phyloP scores from a whole-genome alignment of 164 flowering plant genomes.

The Berberis thunbergii region DNA sequence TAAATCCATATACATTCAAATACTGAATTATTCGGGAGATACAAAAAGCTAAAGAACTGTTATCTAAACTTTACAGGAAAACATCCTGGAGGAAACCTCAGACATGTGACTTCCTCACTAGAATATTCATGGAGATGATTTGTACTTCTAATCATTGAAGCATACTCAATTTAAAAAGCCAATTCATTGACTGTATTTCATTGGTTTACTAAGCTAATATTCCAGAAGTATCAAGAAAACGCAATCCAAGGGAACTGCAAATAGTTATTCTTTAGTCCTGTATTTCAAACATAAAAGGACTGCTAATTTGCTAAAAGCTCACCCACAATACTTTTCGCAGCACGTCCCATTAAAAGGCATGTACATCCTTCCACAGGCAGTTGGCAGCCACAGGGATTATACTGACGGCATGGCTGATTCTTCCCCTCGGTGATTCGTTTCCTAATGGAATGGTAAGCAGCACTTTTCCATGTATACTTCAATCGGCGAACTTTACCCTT shows the following conservation, averaged over 20 bases:
- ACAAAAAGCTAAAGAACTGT: too few relatives aligned
- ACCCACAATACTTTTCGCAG: conserved; percentile 99
- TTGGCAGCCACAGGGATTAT: conserved; percentile 86
- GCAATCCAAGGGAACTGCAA: not conserved
- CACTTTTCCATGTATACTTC: conserved; percentile 93
- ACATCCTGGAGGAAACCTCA: too few relatives aligned
- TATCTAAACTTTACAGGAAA: too few relatives aligned
- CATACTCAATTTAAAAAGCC: too few relatives aligned
- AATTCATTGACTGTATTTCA: too few relatives aligned
- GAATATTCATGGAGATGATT: too few relatives aligned
- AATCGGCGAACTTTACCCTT: conserved; percentile 94
- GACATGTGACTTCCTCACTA: too few relatives aligned
- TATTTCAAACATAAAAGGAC: not conserved
- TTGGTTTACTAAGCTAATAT: too few relatives aligned
- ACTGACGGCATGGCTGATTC: conserved; percentile 95
- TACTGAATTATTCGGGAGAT: too few relatives aligned
- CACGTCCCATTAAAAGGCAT: conserved; percentile 83
- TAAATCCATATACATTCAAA: not conserved
- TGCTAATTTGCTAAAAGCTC: conserved; percentile 13
- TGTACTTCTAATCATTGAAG: too few relatives aligned
- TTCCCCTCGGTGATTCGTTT: conserved; percentile 87
- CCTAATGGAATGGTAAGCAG: conserved; percentile 87
- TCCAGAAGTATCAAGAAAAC: too few relatives aligned
- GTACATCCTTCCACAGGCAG: conserved; percentile 91
- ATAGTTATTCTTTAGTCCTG: too few relatives aligned